A percentile compares a stretch with the other conserved stretches of the same genome.
Evolutionary conservation across 2,329 filamentous ascomycete species (phyloP).

Genomic region (Cercospora berteroae): DNA sequence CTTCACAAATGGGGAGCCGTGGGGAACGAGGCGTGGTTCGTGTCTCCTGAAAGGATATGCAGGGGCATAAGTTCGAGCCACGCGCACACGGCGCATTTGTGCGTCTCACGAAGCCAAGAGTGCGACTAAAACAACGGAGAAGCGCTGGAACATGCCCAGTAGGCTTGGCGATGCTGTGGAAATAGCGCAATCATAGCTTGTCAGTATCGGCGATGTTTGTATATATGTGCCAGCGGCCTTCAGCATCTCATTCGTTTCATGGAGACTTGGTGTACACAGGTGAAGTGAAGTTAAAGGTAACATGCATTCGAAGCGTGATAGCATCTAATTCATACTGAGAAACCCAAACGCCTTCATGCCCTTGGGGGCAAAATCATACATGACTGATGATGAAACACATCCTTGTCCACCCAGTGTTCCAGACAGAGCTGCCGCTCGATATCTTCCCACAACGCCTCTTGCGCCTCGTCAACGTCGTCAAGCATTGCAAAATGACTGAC

Average conservation of each 20-base stretch:
- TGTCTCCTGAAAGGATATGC: not conserved
- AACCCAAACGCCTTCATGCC: not conserved
- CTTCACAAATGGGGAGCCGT: not conserved
- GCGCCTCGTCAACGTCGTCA: conserved; percentile 16
- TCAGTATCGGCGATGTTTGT: not conserved
- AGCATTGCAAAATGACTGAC: not conserved
- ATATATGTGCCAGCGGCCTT: not conserved
- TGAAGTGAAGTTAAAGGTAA: not conserved
- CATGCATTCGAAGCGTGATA: not conserved
- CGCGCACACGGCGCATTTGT: not conserved
- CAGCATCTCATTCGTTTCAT: not conserved
- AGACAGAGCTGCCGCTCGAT: conserved; percentile 16
- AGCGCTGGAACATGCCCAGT: not conserved
- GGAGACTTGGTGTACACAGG: not conserved
- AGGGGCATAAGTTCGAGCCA: not conserved
- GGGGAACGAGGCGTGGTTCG: not conserved
- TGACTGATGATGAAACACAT: conserved; percentile 3
- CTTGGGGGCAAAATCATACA: conserved; percentile 2
- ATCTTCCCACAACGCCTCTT: conserved; percentile 15
- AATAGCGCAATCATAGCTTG: not conserved
- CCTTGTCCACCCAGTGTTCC: not conserved
- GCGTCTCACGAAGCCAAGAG: not conserved
- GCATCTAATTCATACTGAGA: not conserved
- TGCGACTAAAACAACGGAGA: not conserved
- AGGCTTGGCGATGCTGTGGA: not conserved